Base-by-base conservation (phyloP, 2,329 filamentous ascomycete species). In the Aureobasidium sp. region DNA sequence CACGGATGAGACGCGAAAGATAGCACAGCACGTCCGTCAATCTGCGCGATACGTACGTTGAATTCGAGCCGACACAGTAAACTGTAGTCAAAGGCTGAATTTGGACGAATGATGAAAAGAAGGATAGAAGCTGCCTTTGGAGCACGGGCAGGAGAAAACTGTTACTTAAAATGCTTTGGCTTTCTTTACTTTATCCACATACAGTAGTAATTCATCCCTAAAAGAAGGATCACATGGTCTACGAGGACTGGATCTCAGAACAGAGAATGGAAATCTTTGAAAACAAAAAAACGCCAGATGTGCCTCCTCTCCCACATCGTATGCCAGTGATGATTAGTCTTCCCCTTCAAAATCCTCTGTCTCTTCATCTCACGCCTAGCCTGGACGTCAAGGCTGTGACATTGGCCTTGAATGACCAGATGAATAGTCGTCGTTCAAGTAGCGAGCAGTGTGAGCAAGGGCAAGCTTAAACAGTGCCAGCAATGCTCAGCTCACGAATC, bases 401-500 rank as follows among this genome's bases (percentile, higher is more conserved):
- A 50, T 17, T 29, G 26, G 5, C 17, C 26, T 37, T 15, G 29
- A 37, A 3, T 10, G 17, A 51, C 27, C 10, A 15, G 1, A 2
- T 3, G 34, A 36, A 26, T 10, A 36, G 48, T 23, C 3, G 36
- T 5, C 46, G 20, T 10, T 26, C 7, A 5, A 37, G 15, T 13
- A 37, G 5, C 34, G 34, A 37, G 34, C 34, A 3, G 34, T 13
- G 6, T 37, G 34, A 37, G 34, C 34, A 27, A 39, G 12, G 17
- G 17, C 37, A 20, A 55, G 32, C 26, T 53, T 71, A 85, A 62
- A 87, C 85, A n/a, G 85, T 87, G 23, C 86, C 86, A 37, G 86
- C 85, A 80, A 99, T 99, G 77, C 93, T 97, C 76, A 99, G 76
- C 77, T 97, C 94, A 67, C 94, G 82, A 75, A 99, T 99, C 80